phyloP scores from a whole-genome alignment of 768 basidiomycete species.

The Kwoniella dejecticola region DNA sequence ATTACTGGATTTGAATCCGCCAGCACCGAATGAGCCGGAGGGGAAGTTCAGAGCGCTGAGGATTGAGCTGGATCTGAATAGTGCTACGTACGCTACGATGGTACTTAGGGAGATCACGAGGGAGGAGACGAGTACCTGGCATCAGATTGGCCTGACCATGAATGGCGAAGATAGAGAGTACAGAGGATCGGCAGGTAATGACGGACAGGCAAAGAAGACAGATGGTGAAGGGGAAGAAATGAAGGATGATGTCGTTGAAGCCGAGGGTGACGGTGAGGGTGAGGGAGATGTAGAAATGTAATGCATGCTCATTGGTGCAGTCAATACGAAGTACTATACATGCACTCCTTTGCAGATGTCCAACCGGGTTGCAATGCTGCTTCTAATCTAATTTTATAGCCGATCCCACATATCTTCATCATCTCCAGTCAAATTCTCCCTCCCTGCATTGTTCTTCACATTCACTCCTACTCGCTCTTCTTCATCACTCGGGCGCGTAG shows the following conservation, averaged over 20 bases:
- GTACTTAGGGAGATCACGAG: slow-evolving; percentile 63
- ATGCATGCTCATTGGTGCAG: background rate
- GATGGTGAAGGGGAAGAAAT: slow-evolving; percentile 14
- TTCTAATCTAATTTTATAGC: slow-evolving; percentile 19
- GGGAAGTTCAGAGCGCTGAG: slow-evolving; percentile 88
- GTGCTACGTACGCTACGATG: slow-evolving; percentile 97
- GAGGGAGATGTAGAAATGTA: background rate
- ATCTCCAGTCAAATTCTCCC: slow-evolving; percentile 39
- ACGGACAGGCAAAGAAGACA: background rate
- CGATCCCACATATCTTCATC: slow-evolving; percentile 55
- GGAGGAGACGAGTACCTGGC: slow-evolving; percentile 51
- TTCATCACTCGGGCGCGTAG: slow-evolving; percentile 15
- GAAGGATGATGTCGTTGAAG: background rate
- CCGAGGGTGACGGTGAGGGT: background rate
- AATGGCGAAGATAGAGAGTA: slow-evolving; percentile 50
- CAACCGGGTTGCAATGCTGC: too few species aligned
- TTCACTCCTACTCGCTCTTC: slow-evolving; percentile 24
- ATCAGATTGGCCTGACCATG: slow-evolving; percentile 50
- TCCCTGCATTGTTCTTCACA: slow-evolving; percentile 40
- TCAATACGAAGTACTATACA: background rate
- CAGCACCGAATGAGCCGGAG: slow-evolving; percentile 44
- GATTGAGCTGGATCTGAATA: slow-evolving; percentile 78
- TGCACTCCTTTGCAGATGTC: too few species aligned
- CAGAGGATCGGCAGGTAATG: slow-evolving; percentile 18
- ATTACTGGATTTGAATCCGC: slow-evolving; percentile 72